Percentiles rank a stretch among this genome's conserved stretches.
These are phyloP conservation scores for Epichloe scottii DNA, from an alignment of 2,329 filamentous ascomycete genomes.

Conservation along the genomic window DNA sequence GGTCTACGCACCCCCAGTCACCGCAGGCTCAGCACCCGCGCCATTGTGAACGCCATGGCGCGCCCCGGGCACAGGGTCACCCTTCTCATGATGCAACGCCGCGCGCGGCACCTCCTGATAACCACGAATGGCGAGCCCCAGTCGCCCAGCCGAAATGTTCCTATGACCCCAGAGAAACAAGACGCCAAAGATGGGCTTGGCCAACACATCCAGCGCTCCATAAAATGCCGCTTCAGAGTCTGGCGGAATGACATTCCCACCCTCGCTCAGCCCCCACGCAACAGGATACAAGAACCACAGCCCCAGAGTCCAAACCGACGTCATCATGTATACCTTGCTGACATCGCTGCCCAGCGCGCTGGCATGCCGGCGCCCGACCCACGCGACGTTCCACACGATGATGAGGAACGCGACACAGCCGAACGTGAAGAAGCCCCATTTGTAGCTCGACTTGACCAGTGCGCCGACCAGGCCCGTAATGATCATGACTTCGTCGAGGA, in stretches of 20 bases:
- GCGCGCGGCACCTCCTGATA: constrained; percentile 17
- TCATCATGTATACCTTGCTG: constrained; percentile 33
- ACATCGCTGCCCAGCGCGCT: constrained; percentile 39
- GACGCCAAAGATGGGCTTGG: constrained; percentile 51
- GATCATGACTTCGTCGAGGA: background rate
- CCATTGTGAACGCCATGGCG: background rate
- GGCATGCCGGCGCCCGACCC: constrained; percentile 35
- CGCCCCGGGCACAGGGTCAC: background rate
- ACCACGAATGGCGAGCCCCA: constrained; percentile 36
- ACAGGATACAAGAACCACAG: constrained; percentile 45
- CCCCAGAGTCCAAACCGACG: constrained; percentile 10
- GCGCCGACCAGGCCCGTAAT: background rate
- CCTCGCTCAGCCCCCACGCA: constrained; percentile 39
- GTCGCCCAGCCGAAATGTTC: constrained; percentile 42
- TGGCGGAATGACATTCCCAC: constrained; percentile 39
- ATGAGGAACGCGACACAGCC: constrained; percentile 30
- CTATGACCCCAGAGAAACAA: constrained; percentile 51
- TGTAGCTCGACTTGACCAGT: constrained; percentile 27
- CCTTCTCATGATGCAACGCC: background rate
- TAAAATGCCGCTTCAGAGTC: constrained; percentile 60
- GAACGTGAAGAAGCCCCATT: constrained; percentile 44
- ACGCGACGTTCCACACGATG: constrained; percentile 18
- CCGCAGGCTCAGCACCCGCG: background rate
- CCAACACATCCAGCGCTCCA: constrained; percentile 50
- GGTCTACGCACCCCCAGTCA: background rate